Conservation (phyloP, 306 rosid species). For the Pterocarpus santalinus region DNA sequence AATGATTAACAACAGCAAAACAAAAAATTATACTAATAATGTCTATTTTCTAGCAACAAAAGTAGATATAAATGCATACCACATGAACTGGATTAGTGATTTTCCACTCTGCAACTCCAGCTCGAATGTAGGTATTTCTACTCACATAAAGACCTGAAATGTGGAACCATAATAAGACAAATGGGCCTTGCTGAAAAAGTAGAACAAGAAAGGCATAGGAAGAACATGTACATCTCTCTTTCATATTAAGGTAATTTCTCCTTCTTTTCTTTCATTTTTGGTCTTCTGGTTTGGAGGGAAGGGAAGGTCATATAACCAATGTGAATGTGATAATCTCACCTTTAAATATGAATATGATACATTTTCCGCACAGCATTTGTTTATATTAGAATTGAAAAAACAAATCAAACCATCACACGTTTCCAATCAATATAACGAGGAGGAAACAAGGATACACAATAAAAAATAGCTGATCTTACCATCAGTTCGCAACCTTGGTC, state of each 20-base stretch:
- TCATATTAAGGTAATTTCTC: neutral
- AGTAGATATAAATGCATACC: slow-evolving; percentile 60
- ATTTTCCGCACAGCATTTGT: slow-evolving; percentile 7
- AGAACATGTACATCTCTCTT: slow-evolving; percentile 5
- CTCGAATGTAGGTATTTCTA: slow-evolving; percentile 95
- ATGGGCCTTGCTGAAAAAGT: slow-evolving; percentile 18
- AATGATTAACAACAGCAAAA: neutral
- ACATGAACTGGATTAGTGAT: slow-evolving; percentile 89
- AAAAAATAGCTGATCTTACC: slow-evolving; percentile 57
- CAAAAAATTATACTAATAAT: neutral
- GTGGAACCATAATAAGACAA: slow-evolving; percentile 44
- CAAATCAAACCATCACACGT: neutral
- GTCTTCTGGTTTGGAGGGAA: neutral
- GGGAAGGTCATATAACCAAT: slow-evolving; percentile 5
- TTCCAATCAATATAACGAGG: slow-evolving; percentile 21
- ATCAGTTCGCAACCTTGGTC: slow-evolving; percentile 94
- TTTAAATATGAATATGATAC: neutral
- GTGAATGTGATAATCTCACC: neutral
- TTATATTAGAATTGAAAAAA: neutral
- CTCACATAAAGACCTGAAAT: slow-evolving; percentile 88
- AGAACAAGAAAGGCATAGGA: neutral
- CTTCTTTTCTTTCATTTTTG: neutral
- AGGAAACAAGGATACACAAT: slow-evolving; percentile 32
- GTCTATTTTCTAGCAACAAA: slow-evolving; percentile 6
- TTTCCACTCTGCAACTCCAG: slow-evolving; percentile 94